Conservation (phyloP, 2,329 filamentous ascomycete species). For the Botryotinia globosa region DNA sequence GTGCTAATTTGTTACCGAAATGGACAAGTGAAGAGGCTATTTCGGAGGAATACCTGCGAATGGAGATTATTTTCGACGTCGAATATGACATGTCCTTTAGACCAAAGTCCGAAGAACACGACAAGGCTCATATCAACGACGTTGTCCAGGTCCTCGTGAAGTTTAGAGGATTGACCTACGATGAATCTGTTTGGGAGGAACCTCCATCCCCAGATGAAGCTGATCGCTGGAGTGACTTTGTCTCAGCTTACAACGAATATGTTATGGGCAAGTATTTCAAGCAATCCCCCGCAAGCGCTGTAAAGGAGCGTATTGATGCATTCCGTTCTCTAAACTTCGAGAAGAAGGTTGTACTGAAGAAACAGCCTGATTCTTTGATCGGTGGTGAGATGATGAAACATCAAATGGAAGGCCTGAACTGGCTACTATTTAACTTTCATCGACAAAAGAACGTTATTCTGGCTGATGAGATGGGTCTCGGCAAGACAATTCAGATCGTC, state of each 20-base stretch:
- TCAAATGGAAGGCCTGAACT: conserved; percentile 89
- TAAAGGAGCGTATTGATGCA: conserved; percentile 66
- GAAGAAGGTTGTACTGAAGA: conserved; percentile 60
- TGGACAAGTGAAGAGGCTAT: conserved; percentile 75
- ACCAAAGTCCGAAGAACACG: conserved; percentile 62
- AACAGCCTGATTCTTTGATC: conserved; percentile 70
- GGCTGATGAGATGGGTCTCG: conserved; percentile 96
- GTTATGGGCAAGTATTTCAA: conserved; percentile 72
- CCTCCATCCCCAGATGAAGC: conserved; percentile 64
- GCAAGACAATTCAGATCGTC: conserved; percentile 94
- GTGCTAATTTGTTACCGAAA: conserved; percentile 59
- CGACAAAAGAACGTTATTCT: conserved; percentile 80
- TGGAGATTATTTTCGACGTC: conserved; percentile 87
- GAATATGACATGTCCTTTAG: conserved; percentile 57
- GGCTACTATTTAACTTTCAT: conserved; percentile 90
- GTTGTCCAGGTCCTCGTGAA: conserved; percentile 79
- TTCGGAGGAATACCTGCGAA: conserved; percentile 77
- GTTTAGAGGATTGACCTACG: conserved; percentile 87
- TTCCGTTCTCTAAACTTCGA: conserved; percentile 66
- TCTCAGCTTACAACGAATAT: conserved; percentile 81
- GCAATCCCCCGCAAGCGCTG: conserved; percentile 52
- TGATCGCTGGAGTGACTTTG: conserved; percentile 75
- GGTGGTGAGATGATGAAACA: conserved; percentile 89
- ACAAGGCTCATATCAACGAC: conserved; percentile 67
- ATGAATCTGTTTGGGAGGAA: conserved; percentile 85